Conservation (phyloP, 768 basidiomycete genomes). For the Baorangia bicolor region DNA sequence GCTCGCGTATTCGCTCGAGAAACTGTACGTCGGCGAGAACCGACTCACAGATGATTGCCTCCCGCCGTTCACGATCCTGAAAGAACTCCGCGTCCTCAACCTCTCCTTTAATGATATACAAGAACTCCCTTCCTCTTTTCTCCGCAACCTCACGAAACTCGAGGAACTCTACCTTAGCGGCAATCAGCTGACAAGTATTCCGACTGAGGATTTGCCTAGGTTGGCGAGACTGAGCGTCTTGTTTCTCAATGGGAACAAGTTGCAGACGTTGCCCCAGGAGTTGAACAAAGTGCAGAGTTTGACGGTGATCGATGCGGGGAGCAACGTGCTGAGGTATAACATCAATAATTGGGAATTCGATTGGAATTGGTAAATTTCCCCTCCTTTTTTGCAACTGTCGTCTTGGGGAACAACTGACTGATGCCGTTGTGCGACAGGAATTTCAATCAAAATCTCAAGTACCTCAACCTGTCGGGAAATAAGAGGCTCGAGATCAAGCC, state of each 20-base stretch:
- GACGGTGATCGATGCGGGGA: constrained; percentile 86
- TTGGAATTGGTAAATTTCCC: constrained; percentile 85
- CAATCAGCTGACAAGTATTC: constrained; percentile 89
- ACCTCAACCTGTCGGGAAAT: constrained; percentile 97
- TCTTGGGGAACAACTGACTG: background rate
- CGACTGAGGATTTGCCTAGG: constrained; percentile 81
- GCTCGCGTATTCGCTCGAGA: constrained; percentile 68
- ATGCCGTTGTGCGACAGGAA: constrained; percentile 58
- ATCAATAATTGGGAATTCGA: constrained; percentile 99
- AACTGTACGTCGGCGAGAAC: constrained; percentile 90
- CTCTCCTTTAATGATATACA: constrained; percentile 94
- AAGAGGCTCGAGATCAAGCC: constrained; percentile 95
- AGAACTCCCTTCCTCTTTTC: constrained; percentile 78
- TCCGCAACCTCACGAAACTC: constrained; percentile 65
- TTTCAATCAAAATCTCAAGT: constrained; percentile 89
- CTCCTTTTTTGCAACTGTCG: background rate
- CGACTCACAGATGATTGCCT: constrained; percentile 77
- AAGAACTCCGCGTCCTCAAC: constrained; percentile 80
- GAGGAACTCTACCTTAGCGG: constrained; percentile 92
- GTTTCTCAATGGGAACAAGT: constrained; percentile 90
- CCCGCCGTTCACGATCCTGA: constrained; percentile 69
- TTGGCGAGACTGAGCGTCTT: constrained; percentile 68
- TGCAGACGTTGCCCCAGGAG: constrained; percentile 91
- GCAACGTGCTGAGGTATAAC: constrained; percentile 93
- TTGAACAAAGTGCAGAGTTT: constrained; percentile 79